Conservation (phyloP, 2,329 filamentous ascomycete species). For the Dactylellina cionopaga region DNA sequence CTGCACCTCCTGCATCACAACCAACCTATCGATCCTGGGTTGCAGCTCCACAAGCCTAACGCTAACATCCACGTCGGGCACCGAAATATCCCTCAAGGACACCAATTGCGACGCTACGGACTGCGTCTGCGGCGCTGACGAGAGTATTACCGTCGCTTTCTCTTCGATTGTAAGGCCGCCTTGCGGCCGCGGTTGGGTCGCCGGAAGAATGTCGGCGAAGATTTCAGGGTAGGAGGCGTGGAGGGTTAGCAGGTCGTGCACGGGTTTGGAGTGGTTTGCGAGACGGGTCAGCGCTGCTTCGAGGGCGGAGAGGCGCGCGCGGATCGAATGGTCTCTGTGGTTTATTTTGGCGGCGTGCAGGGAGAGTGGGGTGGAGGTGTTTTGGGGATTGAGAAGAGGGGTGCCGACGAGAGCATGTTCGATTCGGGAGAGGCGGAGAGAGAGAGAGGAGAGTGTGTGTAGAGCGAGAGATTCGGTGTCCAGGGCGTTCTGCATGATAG, state of each 20-base stretch:
- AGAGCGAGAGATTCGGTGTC: slow-evolving; percentile 59
- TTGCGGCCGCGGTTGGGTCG: slow-evolving; percentile 64
- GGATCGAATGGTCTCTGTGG: slow-evolving; percentile 66
- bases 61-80: slow-evolving; percentile 68
- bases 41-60: slow-evolving; percentile 69
- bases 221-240: slow-evolving; percentile 58
- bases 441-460: slow-evolving; percentile 68
- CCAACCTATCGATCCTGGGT: slow-evolving; percentile 71
- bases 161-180: slow-evolving; percentile 64
- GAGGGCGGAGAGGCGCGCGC: slow-evolving; percentile 54
- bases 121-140: slow-evolving; percentile 68
- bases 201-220: slow-evolving; percentile 66
- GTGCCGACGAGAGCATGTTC: slow-evolving; percentile 70
- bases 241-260: slow-evolving; percentile 68
- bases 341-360: slow-evolving; percentile 66
- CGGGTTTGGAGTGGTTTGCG: slow-evolving; percentile 55
- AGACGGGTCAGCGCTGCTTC: slow-evolving; percentile 55
- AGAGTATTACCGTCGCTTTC: slow-evolving; percentile 68
- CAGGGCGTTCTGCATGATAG: slow-evolving; percentile 21
- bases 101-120: slow-evolving; percentile 69
- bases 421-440: slow-evolving; percentile 69
- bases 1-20: slow-evolving; percentile 71
- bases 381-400: slow-evolving; percentile 62
- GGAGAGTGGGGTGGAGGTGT: slow-evolving; percentile 66
- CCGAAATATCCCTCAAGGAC: slow-evolving; percentile 67